A percentile compares a stretch with the other conserved stretches of the same genome.
These are phyloP conservation scores for Pelargonium australe DNA, from an alignment of 441 rosid species.

Conservation along the genomic window DNA sequence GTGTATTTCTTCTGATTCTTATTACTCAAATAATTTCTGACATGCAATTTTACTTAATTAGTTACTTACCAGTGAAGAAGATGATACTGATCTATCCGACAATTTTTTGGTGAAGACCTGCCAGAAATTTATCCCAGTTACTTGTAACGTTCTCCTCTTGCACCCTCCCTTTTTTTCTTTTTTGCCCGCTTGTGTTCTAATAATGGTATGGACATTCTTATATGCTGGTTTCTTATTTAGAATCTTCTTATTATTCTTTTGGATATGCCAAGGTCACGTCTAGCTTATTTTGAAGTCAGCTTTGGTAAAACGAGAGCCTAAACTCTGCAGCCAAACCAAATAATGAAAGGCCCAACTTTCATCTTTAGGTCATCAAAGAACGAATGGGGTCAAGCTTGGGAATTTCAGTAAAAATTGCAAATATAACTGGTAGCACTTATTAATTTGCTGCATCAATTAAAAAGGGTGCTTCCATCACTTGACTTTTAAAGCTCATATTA, in stretches of 20 bases:
- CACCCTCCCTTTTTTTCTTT: constrained; percentile 6
- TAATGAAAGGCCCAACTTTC: not conserved
- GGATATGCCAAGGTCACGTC: not conserved
- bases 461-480: not conserved
- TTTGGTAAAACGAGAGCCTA: not conserved
- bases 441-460: not conserved
- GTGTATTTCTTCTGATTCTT: constrained; percentile 7
- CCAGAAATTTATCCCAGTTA: constrained; percentile 82
- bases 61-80: constrained; percentile 77
- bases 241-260: not conserved
- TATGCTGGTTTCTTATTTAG: not conserved
- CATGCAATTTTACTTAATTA: constrained; percentile 12
- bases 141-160: constrained; percentile 47
- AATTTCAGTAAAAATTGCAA: not conserved
- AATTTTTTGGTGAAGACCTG: constrained; percentile 88
- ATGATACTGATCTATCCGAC: constrained; percentile 69
- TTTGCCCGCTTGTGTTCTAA: not conserved
- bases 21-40: constrained; percentile 13
- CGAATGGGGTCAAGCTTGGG: not conserved
- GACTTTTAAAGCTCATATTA: no score
- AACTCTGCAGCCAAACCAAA: not conserved
- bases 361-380: not conserved
- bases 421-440: not conserved
- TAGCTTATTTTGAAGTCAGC: not conserved
- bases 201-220: not conserved